Base-by-base conservation (phyloP, 805 yeast species). In the Kazachstania kunashirensis region DNA sequence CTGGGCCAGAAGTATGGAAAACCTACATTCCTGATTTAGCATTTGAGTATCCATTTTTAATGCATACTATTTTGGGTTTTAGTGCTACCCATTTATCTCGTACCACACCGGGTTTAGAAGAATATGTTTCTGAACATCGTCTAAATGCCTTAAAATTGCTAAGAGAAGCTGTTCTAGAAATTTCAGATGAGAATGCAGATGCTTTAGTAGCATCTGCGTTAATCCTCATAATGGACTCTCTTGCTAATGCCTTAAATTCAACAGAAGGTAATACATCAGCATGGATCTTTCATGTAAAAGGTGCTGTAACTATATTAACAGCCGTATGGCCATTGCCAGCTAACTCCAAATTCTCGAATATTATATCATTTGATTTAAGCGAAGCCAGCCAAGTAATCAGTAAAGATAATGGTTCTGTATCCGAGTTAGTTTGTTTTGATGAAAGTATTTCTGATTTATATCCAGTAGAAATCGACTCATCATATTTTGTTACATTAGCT, bases 261-360 rank as follows among this genome's bases (percentile, higher is more conserved):
- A 57, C 63, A 2, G 34, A 29, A 8, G 25, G 25, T 13, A 37
- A 24, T 16, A 30, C 96, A 2, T 78, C 92, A 3, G 95, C 96
- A 0, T 89, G 97, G 97, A 78, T 89, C 39, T 92, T 84, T 66
- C 96, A 89, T 52, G 96, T 89, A 10, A 83, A 92, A 49, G 97
- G 96, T 23, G 95, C 96, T 0, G 96, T 96, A 5, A 88, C 96
- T 0, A 89, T 89, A 37, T 66, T 89, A 34, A 83, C 95, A 2
- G 95, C 96, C 1, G 95, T 88, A n/a, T 85, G 96, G 86, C 96
- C 95, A 4, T 64, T 86, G 34, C 78, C 79, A 31, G 78, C 75
- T 31, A 67, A 70, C 11, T 79, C 85, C 3, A 59, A 81, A 37
- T 79, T 79, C 53, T 73, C 75, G 50, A 70, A 76, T 44, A 68